phyloP scores from a whole-genome alignment of 2,329 filamentous ascomycete genomes.

The Bretziella fagacearum region DNA sequence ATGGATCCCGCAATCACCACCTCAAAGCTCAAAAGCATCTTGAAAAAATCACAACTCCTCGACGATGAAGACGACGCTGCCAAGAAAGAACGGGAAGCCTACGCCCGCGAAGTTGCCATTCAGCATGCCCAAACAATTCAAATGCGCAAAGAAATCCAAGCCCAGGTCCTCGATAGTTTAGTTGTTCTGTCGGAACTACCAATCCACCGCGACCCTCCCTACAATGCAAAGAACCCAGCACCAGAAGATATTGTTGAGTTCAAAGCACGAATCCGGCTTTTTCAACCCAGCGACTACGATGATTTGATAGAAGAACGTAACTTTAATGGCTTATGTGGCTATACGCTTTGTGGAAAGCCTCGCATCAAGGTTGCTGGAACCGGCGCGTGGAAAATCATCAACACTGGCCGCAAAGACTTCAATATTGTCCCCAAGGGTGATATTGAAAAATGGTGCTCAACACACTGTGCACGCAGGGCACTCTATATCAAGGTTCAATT shows the following conservation, averaged over 20 bases:
- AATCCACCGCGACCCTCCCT: conserved; percentile 19
- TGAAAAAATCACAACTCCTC: conserved; percentile 35
- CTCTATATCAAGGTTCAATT: conserved; percentile 82
- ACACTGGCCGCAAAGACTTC: conserved; percentile 34
- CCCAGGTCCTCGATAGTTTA: conserved; percentile 53
- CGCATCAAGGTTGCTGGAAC: conserved; percentile 38
- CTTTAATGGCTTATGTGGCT: conserved; percentile 66
- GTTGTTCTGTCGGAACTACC: conserved; percentile 52
- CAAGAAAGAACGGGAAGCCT: conserved; percentile 15
- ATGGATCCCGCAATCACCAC: conserved; percentile 11
- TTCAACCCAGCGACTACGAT: conserved; percentile 81
- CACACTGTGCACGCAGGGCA: conserved; percentile 59
- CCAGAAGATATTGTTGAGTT: conserved; percentile 47
- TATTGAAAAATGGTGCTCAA: conserved; percentile 74
- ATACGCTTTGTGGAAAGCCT: conserved; percentile 56
- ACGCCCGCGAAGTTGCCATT: conserved; percentile 48
- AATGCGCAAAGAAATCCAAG: conserved; percentile 62
- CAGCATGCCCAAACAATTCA: conserved; percentile 73
- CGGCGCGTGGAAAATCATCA: conserved; percentile 51
- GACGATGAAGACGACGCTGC: conserved; percentile 15
- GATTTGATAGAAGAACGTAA: conserved; percentile 79
- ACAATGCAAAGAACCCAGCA: conserved; percentile 32
- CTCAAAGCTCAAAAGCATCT: conserved; percentile 34
- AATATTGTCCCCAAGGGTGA: conserved; percentile 54
- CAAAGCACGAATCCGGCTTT: conserved; percentile 48